Conservation (phyloP, 129 eudicot genomes). For the Tanacetum coccineum region DNA sequence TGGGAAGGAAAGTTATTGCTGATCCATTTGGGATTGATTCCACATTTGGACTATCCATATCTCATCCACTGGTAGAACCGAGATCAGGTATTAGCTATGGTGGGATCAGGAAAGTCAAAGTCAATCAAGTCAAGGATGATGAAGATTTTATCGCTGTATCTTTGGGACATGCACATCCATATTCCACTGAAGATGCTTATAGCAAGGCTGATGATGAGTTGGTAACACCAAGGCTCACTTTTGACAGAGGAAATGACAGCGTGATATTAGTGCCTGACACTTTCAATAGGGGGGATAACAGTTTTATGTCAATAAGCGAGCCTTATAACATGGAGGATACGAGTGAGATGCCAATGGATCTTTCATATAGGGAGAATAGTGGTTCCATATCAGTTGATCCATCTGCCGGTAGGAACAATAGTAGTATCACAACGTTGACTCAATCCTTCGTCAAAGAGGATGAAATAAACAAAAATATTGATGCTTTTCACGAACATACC, state of each 20-base stretch:
- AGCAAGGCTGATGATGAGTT: slow-evolving; percentile 35
- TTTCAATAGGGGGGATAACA: slow-evolving; percentile 34
- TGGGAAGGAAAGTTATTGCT: slow-evolving; percentile 30
- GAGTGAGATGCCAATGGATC: too few relatives aligned
- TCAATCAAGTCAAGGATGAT: slow-evolving; percentile 49
- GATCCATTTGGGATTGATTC: slow-evolving; percentile 38
- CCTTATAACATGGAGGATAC: slow-evolving; percentile 7
- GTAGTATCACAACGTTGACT: slow-evolving; percentile 27
- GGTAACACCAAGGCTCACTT: slow-evolving; percentile 35
- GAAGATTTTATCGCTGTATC: slow-evolving; percentile 36
- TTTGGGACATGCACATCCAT: slow-evolving; percentile 23
- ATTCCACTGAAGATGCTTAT: slow-evolving; percentile 31
- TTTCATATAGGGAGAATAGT: slow-evolving; percentile 20
- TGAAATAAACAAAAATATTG: slow-evolving; percentile 28
- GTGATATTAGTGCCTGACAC: slow-evolving; percentile 29
- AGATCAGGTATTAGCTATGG: slow-evolving; percentile 41
- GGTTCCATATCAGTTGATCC: slow-evolving; percentile 26
- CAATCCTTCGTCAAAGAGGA: slow-evolving; percentile 38
- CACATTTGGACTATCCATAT: slow-evolving; percentile 40
- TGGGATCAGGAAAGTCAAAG: slow-evolving; percentile 52
- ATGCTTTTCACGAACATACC: slow-evolving; percentile 30
- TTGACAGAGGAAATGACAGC: slow-evolving; percentile 30
- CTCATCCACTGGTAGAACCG: slow-evolving; percentile 43
- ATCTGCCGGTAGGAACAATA: slow-evolving; percentile 32
- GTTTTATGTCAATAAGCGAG: slow-evolving; percentile 32